A percentile compares a stretch with the other conserved stretches of the same genome.
Evolutionary conservation across 202 grass and related monocot genomes (phyloP).

Genomic region (Sporobolus alterniflorus): DNA sequence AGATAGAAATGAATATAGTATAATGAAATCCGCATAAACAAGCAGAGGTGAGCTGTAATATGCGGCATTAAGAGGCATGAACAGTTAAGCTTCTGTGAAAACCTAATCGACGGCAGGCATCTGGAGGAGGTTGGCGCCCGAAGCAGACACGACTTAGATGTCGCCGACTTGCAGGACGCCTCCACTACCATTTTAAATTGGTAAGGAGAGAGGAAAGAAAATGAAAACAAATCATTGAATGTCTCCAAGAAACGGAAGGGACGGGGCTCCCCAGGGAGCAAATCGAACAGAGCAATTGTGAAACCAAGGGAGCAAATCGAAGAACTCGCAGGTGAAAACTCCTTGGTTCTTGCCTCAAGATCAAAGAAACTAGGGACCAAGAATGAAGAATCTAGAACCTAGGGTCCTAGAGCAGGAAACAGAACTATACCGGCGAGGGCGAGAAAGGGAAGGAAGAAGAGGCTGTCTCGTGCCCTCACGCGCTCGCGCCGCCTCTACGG

Average conservation of each 20-base stretch:
- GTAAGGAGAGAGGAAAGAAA: background rate
- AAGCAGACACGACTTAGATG: background rate
- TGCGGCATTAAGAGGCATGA: background rate
- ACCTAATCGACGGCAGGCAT: background rate
- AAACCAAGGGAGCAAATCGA: too few relatives aligned
- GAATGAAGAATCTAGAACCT: too few relatives aligned
- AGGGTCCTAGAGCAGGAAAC: too few relatives aligned
- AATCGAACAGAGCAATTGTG: conserved; percentile 4
- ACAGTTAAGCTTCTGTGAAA: background rate
- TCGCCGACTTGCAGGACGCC: background rate
- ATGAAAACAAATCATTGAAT: background rate
- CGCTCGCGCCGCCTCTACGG: too few relatives aligned
- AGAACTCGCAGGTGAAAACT: too few relatives aligned
- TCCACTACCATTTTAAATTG: conserved; percentile 16
- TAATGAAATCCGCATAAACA: background rate
- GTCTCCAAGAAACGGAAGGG: conserved; percentile 2
- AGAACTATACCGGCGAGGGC: too few relatives aligned
- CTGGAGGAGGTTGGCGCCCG: background rate
- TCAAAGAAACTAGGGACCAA: too few relatives aligned
- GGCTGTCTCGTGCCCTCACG: too few relatives aligned
- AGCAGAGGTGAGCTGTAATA: too few relatives aligned
- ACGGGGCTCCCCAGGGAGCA: background rate
- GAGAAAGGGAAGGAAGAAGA: too few relatives aligned
- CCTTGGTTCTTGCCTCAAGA: too few relatives aligned
- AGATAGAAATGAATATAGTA: background rate